Evolutionary conservation across 2,329 filamentous ascomycete species (phyloP), one percentile per base, ranked within the genome.

Genomic region (Ophiosphaerella narmari): DNA sequence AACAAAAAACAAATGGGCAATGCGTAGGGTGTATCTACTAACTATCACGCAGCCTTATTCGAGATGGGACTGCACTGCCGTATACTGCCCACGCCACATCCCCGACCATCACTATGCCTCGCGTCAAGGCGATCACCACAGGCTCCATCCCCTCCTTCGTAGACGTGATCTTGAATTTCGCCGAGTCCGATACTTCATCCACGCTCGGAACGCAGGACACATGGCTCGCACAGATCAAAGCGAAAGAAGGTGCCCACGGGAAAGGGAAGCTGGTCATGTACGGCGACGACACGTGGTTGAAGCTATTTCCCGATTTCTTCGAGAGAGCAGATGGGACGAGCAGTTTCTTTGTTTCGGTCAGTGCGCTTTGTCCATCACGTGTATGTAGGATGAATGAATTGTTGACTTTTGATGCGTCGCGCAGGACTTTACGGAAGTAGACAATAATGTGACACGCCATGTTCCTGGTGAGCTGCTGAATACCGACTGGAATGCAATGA

Each of bases 101-200:
- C 43, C 94, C 94, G 2, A 99, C 94, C 7, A 93, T 99, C 54
- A 99, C 94, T 14, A 97, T 99, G 94, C 94, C 94, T 36, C 87
- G 93, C 55, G 86, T 99, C 65, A 99, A 99, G 77, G 91, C 94
- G 41, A 91, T 99, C 57, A 99, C 94, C 1, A 97, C 94, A 1
- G 94, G 94, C 54, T 97, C 93, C 1, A 94, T 96, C n/a, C 94
- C 94, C 3, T 97, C 93, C 2, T 99, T 99, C 73, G 84, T 97
- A 52, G 94, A 99, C 72, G 88, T 97, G 13, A 96, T 99, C 54
- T 82, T 99, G 51, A 99, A 97, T 69, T 90, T 99, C 70, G 90
- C 95, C 58, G 94, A 99, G 74, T 91, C 87, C 14, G 94, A 99
- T 70, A 93, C 90, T 3, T 88, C 89, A 12, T 96, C 94, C 1